These are phyloP conservation scores for Neurospora sp. DNA, from an alignment of 495 filamentous ascomycete species.

Conservation along the genomic window DNA sequence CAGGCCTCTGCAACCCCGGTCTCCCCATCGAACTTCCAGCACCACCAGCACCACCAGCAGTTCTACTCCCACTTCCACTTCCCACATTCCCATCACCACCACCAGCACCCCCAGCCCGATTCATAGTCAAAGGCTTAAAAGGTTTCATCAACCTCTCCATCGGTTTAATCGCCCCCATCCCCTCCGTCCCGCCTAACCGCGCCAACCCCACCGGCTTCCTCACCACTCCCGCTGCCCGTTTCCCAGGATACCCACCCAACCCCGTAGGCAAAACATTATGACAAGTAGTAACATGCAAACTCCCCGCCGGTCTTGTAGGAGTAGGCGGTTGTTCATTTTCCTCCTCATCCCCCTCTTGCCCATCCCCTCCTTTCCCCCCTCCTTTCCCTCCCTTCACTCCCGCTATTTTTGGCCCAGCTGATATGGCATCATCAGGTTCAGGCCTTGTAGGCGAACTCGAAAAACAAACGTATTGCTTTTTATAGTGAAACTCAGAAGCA, in stretches of 20 bases:
- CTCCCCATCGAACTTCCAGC: neutral
- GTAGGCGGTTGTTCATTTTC: constrained; percentile 19
- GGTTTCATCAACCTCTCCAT: constrained; percentile 35
- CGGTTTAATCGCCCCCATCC: constrained; percentile 19
- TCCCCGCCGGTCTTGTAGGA: constrained; percentile 26
- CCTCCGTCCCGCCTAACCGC: neutral
- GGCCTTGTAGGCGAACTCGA: constrained; percentile 36
- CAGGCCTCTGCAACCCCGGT: neutral
- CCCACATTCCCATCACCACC: neutral
- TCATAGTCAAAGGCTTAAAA: constrained; percentile 39
- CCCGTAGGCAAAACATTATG: constrained; percentile 12
- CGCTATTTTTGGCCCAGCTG: too few relatives aligned
- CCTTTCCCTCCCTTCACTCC: too few relatives aligned
- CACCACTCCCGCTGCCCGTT: constrained; percentile 7
- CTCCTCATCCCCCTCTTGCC: constrained; percentile 4
- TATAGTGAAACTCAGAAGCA: neutral
- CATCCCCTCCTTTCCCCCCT: neutral
- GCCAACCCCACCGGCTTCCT: neutral
- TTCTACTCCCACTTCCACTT: neutral
- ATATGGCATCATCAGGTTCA: neutral
- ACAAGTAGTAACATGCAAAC: constrained; percentile 33
- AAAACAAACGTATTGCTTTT: constrained; percentile 35
- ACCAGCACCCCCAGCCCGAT: constrained; percentile 8
- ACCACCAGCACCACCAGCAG: neutral
- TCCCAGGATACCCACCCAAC: constrained; percentile 22